phyloP scores from a whole-genome alignment of 805 yeast species.

The Zygotorulaspora danielsina region DNA sequence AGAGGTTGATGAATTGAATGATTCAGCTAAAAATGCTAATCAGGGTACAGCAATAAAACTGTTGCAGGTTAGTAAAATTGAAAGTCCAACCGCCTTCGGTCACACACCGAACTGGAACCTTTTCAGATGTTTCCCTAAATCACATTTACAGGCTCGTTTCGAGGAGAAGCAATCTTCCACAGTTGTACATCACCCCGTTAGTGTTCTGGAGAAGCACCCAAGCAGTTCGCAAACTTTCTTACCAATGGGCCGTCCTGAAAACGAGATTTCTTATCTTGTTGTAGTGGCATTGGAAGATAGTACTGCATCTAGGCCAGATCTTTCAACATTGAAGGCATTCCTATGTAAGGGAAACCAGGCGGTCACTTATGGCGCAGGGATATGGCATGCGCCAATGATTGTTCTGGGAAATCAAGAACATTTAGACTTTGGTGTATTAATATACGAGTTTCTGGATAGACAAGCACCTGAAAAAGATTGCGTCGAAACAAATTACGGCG shows the following conservation, averaged over 20 bases:
- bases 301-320: slow-evolving; percentile 56
- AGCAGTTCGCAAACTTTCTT: slow-evolving; percentile 81
- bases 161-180: background rate
- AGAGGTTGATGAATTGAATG: slow-evolving; percentile 42
- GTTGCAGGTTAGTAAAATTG: slow-evolving; percentile 64
- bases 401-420: slow-evolving; percentile 52
- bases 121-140: slow-evolving; percentile 76
- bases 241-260: slow-evolving; percentile 75
- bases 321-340: slow-evolving; percentile 59
- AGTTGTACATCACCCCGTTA: slow-evolving; percentile 42
- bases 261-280: slow-evolving; percentile 60
- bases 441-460: slow-evolving; percentile 76
- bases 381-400: slow-evolving; percentile 98
- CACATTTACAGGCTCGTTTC: slow-evolving; percentile 43
- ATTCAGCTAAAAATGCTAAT: slow-evolving; percentile 56
- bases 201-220: slow-evolving; percentile 87
- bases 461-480: slow-evolving; percentile 59
- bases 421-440: slow-evolving; percentile 82
- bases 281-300: slow-evolving; percentile 63
- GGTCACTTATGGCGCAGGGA: slow-evolving; percentile 71
- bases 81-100: slow-evolving; percentile 42
- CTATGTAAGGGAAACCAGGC: slow-evolving; percentile 79
- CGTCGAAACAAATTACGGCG: slow-evolving; percentile 65
- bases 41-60: slow-evolving; percentile 91
- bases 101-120: slow-evolving; percentile 71